Evolutionary conservation across 139 green algal species (phyloP), one percentile per base, ranked within the genome.

Genomic region (Astrephomene gubernaculifera): DNA sequence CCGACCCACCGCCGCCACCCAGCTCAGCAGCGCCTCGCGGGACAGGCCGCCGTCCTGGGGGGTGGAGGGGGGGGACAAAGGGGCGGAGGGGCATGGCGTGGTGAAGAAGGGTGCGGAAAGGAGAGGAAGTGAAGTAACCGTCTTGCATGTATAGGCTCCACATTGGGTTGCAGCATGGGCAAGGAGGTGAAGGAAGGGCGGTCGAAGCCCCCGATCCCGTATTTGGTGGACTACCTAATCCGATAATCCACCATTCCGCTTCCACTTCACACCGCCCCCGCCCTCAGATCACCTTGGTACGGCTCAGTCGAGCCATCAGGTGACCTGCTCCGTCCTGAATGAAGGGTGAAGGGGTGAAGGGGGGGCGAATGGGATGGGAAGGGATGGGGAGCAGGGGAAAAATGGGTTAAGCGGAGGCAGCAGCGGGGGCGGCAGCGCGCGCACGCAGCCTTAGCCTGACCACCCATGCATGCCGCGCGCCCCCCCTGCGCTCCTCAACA

Each of bases 1-100:
- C 36, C 82, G 85, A 1, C 87, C 90, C n/a, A 89, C 83, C 19
- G 81, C 87, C 36, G 90, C 67, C 63, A 93, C 80, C 90, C 90
- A 94, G 25, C 67, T 49, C 81, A 94, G 69, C 41, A 93, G 69
- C 64, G 87, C 90, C 85, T 94, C 90, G 44, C 88, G 86, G 44
- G 19, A 45, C 63, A 85, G 63, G 43, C 64, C 79, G 43, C 79
- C 79, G 79, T 85, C 79, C 76, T 83, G 74, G 27, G 24, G 24
- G 1, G 5, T 1, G 52, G 38, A 36, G 54, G 41, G 35, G 5
- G 4, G 68, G 41, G 12, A 68, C 33, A 49, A 49, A 14, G 33
- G 8, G 31, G 2, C n/a, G 65, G 2, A 49, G 8, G 49, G 49
- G 49, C 12, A 25, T 57, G 49, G 49, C 49, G 49, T 12, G 49